Conservation (phyloP, 2,329 filamentous ascomycete genomes). For the Decorospora gaudefroyi region DNA sequence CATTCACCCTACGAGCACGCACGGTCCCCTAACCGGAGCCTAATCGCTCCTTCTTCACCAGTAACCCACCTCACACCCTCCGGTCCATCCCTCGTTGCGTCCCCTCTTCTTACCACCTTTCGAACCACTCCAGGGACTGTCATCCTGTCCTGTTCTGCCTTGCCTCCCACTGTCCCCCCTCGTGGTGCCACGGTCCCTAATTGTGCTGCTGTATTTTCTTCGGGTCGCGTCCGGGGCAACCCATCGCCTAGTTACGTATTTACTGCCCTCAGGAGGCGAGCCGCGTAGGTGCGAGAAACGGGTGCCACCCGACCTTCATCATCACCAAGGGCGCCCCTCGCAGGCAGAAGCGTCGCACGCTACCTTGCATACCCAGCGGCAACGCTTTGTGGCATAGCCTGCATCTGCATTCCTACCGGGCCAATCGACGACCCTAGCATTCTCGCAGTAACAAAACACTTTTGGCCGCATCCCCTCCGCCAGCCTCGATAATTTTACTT, state of each 20-base stretch:
- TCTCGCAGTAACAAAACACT: conserved; percentile 40
- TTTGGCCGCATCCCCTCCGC: conserved; percentile 29
- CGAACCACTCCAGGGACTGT: conserved; percentile 33
- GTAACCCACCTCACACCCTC: conserved; percentile 40
- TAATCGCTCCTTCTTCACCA: conserved; percentile 38
- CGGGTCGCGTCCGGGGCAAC: conserved; percentile 23
- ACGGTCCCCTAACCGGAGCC: conserved; percentile 38
- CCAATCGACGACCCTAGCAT: conserved; percentile 43
- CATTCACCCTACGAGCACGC: conserved; percentile 42
- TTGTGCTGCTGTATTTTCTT: conserved; percentile 25
- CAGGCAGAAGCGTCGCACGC: conserved; percentile 40
- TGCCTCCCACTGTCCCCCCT: conserved; percentile 15
- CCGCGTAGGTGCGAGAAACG: conserved; percentile 23
- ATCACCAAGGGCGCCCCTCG: conserved; percentile 17
- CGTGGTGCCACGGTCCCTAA: conserved; percentile 24
- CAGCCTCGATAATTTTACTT: conserved; percentile 37
- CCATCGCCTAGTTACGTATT: conserved; percentile 36
- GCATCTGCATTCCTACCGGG: conserved; percentile 41
- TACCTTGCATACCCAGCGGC: conserved; percentile 40
- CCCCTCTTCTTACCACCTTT: conserved; percentile 28
- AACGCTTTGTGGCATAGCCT: conserved; percentile 38
- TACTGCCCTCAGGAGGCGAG: conserved; percentile 39
- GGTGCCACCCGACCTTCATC: conserved; percentile 20
- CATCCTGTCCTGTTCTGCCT: conserved; percentile 15
- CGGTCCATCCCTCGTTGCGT: conserved; percentile 33